phyloP scores from a whole-genome alignment of 2,329 filamentous ascomycete species.

The Cryphonectria carpinicola region DNA sequence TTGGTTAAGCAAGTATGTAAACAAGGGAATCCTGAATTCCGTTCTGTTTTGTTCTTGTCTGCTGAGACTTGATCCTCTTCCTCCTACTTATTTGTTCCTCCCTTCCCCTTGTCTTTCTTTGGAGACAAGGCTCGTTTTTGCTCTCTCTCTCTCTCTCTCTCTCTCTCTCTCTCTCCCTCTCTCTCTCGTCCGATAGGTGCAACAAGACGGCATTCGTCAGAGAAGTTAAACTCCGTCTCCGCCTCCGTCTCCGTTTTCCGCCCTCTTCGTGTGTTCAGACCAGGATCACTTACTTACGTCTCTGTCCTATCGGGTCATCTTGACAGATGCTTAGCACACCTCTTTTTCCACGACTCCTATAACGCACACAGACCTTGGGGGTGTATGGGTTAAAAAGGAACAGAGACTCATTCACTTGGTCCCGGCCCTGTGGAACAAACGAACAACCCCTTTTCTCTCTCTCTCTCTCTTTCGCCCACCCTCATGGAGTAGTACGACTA shows the following conservation, averaged over 20 bases:
- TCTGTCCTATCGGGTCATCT: neutral
- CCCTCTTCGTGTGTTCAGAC: neutral
- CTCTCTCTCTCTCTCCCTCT: too few relatives aligned
- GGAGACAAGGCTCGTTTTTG: too few relatives aligned
- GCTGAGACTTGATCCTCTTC: neutral
- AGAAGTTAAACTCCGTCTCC: neutral
- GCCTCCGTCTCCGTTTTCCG: neutral
- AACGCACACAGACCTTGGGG: neutral
- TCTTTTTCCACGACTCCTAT: neutral
- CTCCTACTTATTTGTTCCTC: neutral
- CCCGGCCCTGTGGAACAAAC: neutral
- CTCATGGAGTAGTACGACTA: too few relatives aligned
- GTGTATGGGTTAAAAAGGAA: neutral
- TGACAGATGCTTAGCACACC: neutral
- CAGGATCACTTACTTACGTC: neutral
- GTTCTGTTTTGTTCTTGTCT: neutral
- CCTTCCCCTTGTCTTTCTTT: too few relatives aligned
- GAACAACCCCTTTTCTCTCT: neutral
- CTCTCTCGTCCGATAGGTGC: neutral
- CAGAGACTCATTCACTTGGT: neutral
- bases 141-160: neutral
- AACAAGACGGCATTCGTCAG: neutral
- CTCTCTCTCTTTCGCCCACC: neutral
- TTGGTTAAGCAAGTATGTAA: neutral
- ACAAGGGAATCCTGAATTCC: neutral